Base-by-base conservation (phyloP, 2,329 filamentous ascomycete species). In the Aspergillus pseudoterreus region DNA sequence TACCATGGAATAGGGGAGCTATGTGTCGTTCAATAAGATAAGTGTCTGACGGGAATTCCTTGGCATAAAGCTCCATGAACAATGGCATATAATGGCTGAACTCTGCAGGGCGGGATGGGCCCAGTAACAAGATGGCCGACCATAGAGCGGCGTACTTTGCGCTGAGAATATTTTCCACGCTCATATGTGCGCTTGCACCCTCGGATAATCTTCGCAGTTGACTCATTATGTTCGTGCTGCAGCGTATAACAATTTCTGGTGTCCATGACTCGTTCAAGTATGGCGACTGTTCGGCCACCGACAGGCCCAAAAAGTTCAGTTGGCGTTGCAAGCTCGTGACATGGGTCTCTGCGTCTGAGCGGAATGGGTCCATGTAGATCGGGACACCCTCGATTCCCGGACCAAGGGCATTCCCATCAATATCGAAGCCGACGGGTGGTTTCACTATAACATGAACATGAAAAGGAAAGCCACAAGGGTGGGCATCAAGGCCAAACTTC, bases 301-400 rank as follows among this genome's bases (percentile, higher is more conserved):
- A 63, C 15, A 67, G 73, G 10, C 78, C 78, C 59, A 82, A 66
- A 21, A 79, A 75, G 38, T 77, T 75, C n/a, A 92, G 73, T 55
- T 84, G 77, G 22, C 71, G 72, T 52, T 81, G 78, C 35, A 96
- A 74, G 45, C 81, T 75, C 1, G 75, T 71, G 11, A 82, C 68
- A 0, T 79, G 75, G 0, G 92, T 81, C 69, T 95, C 90, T 12
- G 81, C 71, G 32, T 84, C 80, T 2, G 81, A 84, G 24, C 83
- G 81, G 69, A 88, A 96, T 0, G 92, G 91, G 63, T 96, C 90
- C 57, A 96, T 78, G 65, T 90, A 95, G 82, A 96, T 92, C 43
- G 78, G 75, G 52, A 80, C 76, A 6, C 69, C 69, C 19, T 39
- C 51, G 12, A 50, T 48, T 24, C 51, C 45, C 17, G 36, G 41